Conservation (phyloP, 2,329 filamentous ascomycete species). For the Fusarium sp. region DNA sequence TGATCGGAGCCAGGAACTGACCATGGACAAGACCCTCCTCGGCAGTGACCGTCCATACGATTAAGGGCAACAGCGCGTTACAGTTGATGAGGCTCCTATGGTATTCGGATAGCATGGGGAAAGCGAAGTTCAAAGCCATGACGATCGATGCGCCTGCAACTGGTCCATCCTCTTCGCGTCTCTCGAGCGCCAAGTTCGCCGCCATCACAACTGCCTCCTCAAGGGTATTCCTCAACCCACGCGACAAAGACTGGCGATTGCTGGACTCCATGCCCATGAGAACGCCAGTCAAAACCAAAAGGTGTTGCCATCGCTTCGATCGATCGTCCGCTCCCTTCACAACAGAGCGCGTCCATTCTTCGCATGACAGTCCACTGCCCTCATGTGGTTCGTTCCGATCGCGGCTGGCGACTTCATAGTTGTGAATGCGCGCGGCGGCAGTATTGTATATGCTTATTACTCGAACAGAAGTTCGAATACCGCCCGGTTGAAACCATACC, state of each 20-base stretch:
- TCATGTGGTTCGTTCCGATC: slow-evolving; percentile 49
- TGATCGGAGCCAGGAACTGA: slow-evolving; percentile 77
- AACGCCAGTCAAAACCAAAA: slow-evolving; percentile 82
- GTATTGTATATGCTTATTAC: slow-evolving; percentile 79
- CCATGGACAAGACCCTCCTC: slow-evolving; percentile 80
- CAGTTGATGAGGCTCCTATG: slow-evolving; percentile 72
- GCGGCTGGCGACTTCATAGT: slow-evolving; percentile 57
- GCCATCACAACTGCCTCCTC: slow-evolving; percentile 80
- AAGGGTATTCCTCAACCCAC: slow-evolving; percentile 72
- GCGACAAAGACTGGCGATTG: slow-evolving; percentile 72
- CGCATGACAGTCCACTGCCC: slow-evolving; percentile 60
- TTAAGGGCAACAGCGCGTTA: slow-evolving; percentile 75
- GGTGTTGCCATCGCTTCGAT: slow-evolving; percentile 81
- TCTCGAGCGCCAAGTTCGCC: slow-evolving; percentile 77
- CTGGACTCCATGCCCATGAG: slow-evolving; percentile 79
- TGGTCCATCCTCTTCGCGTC: slow-evolving; percentile 54
- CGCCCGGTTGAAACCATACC: slow-evolving; percentile 72
- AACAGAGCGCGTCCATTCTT: slow-evolving; percentile 68
- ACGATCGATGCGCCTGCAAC: slow-evolving; percentile 66
- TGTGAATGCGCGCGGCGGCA: slow-evolving; percentile 67
- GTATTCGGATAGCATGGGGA: slow-evolving; percentile 74
- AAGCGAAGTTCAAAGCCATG: slow-evolving; percentile 80
- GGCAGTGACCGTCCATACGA: slow-evolving; percentile 75
- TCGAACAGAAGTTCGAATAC: slow-evolving; percentile 71
- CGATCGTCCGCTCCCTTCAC: slow-evolving; percentile 68